Conservation (phyloP, 257 asterid genomes). For the Ajuga chamaepitys region DNA sequence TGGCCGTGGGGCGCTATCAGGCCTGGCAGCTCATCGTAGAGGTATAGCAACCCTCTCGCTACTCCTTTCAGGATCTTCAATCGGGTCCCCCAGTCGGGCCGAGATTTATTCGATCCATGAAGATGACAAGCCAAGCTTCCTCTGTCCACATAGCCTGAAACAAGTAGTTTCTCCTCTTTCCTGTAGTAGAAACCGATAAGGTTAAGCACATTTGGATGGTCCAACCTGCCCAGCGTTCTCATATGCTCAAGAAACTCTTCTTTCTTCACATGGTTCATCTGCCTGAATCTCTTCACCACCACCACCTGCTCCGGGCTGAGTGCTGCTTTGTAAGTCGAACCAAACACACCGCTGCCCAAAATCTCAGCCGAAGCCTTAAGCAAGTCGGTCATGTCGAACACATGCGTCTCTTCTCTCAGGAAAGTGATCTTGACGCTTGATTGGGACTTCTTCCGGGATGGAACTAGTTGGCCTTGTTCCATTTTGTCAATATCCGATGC, state of each 20-base stretch:
- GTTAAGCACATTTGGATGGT: constrained; percentile 62
- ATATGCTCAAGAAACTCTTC: constrained; percentile 85
- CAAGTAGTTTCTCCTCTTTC: constrained; percentile 89
- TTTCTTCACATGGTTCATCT: constrained; percentile 68
- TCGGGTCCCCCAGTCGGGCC: constrained; percentile 76
- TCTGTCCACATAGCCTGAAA: constrained; percentile 44
- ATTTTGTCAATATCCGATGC: constrained; percentile 31
- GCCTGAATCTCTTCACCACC: constrained; percentile 81
- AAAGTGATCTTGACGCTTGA: constrained; percentile 51
- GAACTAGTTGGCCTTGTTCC: constrained; percentile 39
- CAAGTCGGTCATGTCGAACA: constrained; percentile 73
- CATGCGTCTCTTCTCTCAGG: constrained; percentile 37
- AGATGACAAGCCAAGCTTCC: constrained; percentile 74
- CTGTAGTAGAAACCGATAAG: constrained; percentile 70
- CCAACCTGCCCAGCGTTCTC: constrained; percentile 76
- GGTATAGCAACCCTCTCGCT: constrained; percentile 56
- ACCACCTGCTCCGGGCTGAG: constrained; percentile 31
- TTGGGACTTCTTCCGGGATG: constrained; percentile 26
- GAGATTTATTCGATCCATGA: constrained; percentile 64
- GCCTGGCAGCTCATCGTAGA: constrained; percentile 74
- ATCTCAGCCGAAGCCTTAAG: constrained; percentile 91
- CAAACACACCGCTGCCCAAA: constrained; percentile 72
- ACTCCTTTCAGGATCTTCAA: constrained; percentile 69
- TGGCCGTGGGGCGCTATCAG: constrained; percentile 89
- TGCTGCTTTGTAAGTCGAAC: constrained; percentile 78